phyloP scores from a whole-genome alignment of 768 basidiomycete species.

The Kwoniella europaea region DNA sequence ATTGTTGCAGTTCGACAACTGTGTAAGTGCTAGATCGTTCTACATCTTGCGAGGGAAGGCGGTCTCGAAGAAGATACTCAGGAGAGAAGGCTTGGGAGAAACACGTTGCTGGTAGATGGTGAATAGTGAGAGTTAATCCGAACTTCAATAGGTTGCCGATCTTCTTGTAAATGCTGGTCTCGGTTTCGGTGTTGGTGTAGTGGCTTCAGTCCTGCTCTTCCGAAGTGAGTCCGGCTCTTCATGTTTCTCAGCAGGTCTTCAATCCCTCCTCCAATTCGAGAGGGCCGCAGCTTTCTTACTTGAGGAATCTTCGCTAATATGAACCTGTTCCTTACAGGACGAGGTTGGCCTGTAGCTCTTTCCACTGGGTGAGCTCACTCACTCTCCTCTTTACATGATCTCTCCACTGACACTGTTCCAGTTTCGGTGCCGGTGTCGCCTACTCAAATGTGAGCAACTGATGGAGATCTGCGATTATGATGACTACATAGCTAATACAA shows the following conservation, averaged over 20 bases:
- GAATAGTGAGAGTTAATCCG: background rate
- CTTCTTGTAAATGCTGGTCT: slow-evolving; percentile 58
- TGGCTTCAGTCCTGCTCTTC: slow-evolving; percentile 58
- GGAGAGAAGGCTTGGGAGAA: background rate
- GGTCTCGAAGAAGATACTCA: background rate
- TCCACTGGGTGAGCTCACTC: slow-evolving; percentile 55
- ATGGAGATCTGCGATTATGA: background rate
- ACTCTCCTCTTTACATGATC: background rate
- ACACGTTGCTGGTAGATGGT: background rate
- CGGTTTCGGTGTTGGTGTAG: slow-evolving; percentile 60
- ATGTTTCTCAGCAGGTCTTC: background rate
- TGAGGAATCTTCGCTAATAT: background rate
- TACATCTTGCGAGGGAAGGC: background rate
- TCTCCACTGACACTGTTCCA: slow-evolving; percentile 13
- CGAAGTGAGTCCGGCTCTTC: slow-evolving; percentile 47
- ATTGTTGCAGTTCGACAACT: slow-evolving; percentile 54
- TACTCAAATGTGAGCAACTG: slow-evolving; percentile 56
- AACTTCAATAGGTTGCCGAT: slow-evolving; percentile 50
- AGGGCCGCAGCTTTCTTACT: too few species aligned
- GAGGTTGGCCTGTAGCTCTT: slow-evolving; percentile 59
- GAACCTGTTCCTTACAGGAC: slow-evolving; percentile 34
- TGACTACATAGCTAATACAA: background rate
- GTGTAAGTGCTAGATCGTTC: slow-evolving; percentile 35
- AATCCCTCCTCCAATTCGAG: background rate
- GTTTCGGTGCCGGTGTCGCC: slow-evolving; percentile 58